Evolutionary conservation across 306 rosid genomes (phyloP).

Genomic region (Lathyrus oleraceus): DNA sequence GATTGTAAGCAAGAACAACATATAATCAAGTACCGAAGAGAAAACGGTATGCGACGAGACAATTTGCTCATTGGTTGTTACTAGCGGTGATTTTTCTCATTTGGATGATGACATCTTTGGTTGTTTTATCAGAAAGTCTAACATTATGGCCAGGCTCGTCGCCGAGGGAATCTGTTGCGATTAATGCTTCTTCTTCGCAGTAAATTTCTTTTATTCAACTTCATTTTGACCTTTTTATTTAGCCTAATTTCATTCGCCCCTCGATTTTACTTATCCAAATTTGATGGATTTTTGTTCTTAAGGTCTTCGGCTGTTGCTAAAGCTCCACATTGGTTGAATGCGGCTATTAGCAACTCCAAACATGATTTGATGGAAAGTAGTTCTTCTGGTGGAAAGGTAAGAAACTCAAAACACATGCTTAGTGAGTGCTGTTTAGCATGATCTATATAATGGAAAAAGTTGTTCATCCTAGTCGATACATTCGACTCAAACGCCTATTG

Average conservation of each 20-base stretch:
- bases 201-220: conserved; percentile 32
- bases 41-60: conserved; percentile 46
- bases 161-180: conserved; percentile 18
- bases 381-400: conserved; percentile 40
- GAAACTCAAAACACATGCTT: conserved; percentile 13
- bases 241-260: not conserved
- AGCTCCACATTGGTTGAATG: conserved; percentile 34
- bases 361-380: conserved; percentile 31
- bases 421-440: conserved; percentile 13
- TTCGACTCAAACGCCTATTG: conserved; percentile 15
- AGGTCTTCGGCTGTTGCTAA: conserved; percentile 41
- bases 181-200: conserved; percentile 30
- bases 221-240: conserved; percentile 27
- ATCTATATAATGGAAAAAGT: not conserved
- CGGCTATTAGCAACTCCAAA: conserved; percentile 37
- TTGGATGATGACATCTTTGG: conserved; percentile 11
- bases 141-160: conserved; percentile 43
- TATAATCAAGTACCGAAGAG: conserved; percentile 36
- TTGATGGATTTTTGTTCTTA: conserved; percentile 22
- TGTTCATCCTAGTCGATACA: conserved; percentile 1
- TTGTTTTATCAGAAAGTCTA: conserved; percentile 33
- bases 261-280: not conserved
- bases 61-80: conserved; percentile 11
- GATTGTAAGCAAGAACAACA: conserved; percentile 43
- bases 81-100: conserved; percentile 13